Conservation (phyloP, 331 rosid genomes). For the Quercus lobata region DNA sequence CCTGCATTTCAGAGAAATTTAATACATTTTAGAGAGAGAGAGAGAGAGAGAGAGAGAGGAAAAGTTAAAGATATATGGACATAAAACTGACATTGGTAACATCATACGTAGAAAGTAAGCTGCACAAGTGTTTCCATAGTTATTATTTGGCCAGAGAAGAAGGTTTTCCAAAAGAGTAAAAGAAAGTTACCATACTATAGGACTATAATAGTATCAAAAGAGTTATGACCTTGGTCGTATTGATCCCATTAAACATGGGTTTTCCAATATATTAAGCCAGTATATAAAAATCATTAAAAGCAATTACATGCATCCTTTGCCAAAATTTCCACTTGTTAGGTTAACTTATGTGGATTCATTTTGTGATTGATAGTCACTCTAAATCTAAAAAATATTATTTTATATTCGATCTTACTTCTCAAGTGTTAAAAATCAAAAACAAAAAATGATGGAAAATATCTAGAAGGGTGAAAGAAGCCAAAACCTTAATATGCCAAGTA, state of each 20-base stretch:
- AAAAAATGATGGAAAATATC: not conserved
- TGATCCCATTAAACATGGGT: too few species aligned
- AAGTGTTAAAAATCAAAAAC: not conserved
- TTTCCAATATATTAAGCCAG: not conserved
- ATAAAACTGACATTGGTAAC: not conserved
- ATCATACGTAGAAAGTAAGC: not conserved
- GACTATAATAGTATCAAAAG: not conserved
- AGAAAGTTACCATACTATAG: not conserved
- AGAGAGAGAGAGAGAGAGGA: not conserved
- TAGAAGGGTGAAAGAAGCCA: not conserved
- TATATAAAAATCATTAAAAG: not conserved
- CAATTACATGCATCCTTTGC: not conserved
- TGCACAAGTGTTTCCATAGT: not conserved
- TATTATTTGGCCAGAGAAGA: not conserved
- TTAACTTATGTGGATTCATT: not conserved
- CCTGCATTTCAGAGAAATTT: conserved; percentile 53
- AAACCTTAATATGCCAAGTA: not conserved
- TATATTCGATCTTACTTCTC: too few species aligned
- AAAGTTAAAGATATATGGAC: not conserved
- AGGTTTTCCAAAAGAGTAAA: not conserved
- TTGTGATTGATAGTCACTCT: not conserved
- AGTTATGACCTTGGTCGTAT: not conserved
- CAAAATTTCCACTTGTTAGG: not conserved
- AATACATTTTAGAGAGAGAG: not conserved
- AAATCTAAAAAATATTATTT: not conserved